Percentiles rank a stretch among this genome's conserved stretches.
Conservation (phyloP, 768 basidiomycete species). For the Leccinum uliginosum region DNA sequence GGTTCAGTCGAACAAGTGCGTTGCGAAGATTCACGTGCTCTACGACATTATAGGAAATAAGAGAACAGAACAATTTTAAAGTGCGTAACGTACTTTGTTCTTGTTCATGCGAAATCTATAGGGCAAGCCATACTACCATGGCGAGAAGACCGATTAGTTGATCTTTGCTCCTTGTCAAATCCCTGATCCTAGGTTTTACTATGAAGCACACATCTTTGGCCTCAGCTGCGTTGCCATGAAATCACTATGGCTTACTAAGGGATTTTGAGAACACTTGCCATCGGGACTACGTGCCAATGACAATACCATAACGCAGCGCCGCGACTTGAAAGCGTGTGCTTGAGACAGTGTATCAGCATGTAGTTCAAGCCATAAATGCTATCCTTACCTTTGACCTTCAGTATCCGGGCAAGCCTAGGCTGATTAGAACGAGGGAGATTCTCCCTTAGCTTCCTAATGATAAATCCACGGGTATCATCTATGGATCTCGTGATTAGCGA, state of each 20-base stretch:
- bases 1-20: slow-evolving; percentile 12
- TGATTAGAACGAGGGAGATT: not conserved
- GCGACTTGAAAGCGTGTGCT: slow-evolving; percentile 9
- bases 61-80: not conserved
- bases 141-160: slow-evolving; percentile 16
- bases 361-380: not conserved
- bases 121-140: slow-evolving; percentile 14
- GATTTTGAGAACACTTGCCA: not conserved
- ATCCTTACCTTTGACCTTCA: slow-evolving; percentile 12
- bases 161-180: slow-evolving; percentile 8
- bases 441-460: not conserved
- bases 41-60: not conserved
- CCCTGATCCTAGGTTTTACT: slow-evolving; percentile 12
- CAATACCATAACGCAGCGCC: slow-evolving; percentile 15
- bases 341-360: not conserved
- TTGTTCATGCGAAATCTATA: slow-evolving; percentile 1
- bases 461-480: slow-evolving; percentile 9
- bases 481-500: not conserved
- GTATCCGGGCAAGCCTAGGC: slow-evolving; percentile 11
- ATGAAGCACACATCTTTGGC: not conserved
- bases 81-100: slow-evolving; percentile 1
- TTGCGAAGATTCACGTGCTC: slow-evolving; percentile 10
- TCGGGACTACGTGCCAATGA: slow-evolving; percentile 12
- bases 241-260: too few relatives aligned
- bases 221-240: not conserved